Conservation (phyloP, 352 stramenopile genomes). For the Globisporangium radiosum region DNA sequence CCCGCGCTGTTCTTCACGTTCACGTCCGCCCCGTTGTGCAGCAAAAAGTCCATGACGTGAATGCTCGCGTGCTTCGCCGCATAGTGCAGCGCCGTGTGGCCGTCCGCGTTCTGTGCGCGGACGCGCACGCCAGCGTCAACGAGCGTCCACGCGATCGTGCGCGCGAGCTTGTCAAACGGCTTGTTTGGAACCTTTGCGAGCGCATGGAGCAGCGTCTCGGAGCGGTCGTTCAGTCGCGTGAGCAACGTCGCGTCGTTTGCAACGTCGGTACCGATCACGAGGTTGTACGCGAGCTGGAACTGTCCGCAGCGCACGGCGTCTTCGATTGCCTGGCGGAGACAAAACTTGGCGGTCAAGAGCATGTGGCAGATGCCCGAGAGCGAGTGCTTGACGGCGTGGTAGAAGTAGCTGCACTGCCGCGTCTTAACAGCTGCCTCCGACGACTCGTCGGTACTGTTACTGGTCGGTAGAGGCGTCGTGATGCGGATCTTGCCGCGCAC, state of each 20-base stretch:
- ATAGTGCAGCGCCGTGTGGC: constrained; percentile 54
- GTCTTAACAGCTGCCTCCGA: constrained; percentile 6
- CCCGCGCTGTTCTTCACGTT: constrained; percentile 36
- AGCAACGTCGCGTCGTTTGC: constrained; percentile 32
- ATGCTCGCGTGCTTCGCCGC: constrained; percentile 45
- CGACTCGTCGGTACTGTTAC: not conserved
- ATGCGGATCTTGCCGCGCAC: constrained; percentile 46
- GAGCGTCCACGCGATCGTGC: constrained; percentile 59
- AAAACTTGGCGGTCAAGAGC: constrained; percentile 67
- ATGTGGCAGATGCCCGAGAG: constrained; percentile 76
- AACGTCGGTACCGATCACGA: constrained; percentile 51
- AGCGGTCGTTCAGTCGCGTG: constrained; percentile 29
- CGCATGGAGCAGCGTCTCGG: constrained; percentile 55
- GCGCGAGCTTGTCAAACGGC: constrained; percentile 46
- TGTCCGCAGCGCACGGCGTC: constrained; percentile 59
- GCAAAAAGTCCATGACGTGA: constrained; percentile 65
- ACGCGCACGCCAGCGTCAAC: constrained; percentile 42
- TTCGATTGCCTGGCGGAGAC: constrained; percentile 63
- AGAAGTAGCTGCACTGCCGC: constrained; percentile 62
- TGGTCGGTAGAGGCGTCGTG: constrained; percentile 7
- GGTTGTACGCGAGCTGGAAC: constrained; percentile 66
- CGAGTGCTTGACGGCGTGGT: constrained; percentile 61
- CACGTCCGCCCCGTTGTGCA: constrained; percentile 42
- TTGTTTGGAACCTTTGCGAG: constrained; percentile 43
- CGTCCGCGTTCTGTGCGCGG: constrained; percentile 20